Evolutionary conservation across 148 eudicot genomes (phyloP), one percentile per base, ranked within the genome.

Genomic region (Tetragonia tetragonoides): DNA sequence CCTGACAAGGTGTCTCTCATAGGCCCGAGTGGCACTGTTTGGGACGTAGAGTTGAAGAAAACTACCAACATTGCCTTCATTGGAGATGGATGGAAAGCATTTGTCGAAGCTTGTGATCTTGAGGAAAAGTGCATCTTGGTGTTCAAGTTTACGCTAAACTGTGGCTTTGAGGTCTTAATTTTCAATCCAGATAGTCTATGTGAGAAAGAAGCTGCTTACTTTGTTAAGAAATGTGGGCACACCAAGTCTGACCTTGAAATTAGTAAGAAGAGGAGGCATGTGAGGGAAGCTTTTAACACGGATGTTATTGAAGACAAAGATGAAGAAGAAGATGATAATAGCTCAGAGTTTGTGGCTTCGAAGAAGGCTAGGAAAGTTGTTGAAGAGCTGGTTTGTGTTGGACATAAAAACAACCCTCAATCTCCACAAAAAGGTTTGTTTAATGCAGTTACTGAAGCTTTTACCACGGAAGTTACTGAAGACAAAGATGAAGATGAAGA

Each of bases 121-220:
- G 54, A 84, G 49, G 82, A 81, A 76, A 81, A 81, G 15, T 70
- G 75, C 66, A 21, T 86, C 6, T 74, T 89, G 77, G 10, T 89
- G 38, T 89, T 87, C 73, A 89, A 74, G 73, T 86, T 84, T 78
- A 70, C 70, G 61, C 81, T 79, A 60, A 79, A 75, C 75, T 80
- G 78, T 23, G 53, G 40, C 21, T 89, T 89, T 78, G 87, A 87
- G 84, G 87, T 87, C 75, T 56, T 75, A 37, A 83, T 89, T 37
- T 87, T 89, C 75, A 83, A 87, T 20, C 73, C 78, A 21, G 76
- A 42, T 67, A 89, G 76, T 81, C 64, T 73, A 0, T 89, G 93
- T 74, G 93, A 89, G 84, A 89, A 84, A 80, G 93, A 83, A 64
- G 66, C 83, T 23, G 70, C 83, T 70, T 89, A 87, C 77, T 89